Percentiles rank a stretch among this genome's conserved stretches.
Conservation (phyloP, 2,329 filamentous ascomycete species). For the Hypoxylon sp. region DNA sequence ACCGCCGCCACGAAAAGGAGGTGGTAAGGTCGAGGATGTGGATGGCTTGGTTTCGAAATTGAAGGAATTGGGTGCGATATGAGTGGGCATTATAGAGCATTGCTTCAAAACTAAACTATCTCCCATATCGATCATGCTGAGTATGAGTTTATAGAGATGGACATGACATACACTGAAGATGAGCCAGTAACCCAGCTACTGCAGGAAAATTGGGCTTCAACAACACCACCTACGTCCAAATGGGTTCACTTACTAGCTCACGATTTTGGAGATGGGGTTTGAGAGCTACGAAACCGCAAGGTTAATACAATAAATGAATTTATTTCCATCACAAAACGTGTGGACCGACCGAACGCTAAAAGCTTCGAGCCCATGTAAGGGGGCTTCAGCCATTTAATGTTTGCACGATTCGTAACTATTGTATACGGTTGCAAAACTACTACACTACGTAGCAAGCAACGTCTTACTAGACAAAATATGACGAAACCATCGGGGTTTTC, state of each 20-base stretch:
- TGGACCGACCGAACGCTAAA: background rate
- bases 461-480: slow-evolving; percentile 19
- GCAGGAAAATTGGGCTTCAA: no score
- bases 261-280: background rate
- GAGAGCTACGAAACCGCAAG: slow-evolving; percentile 11
- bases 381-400: background rate
- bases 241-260: background rate
- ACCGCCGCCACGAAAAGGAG: slow-evolving; percentile 88
- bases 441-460: slow-evolving; percentile 5
- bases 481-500: slow-evolving; percentile 12
- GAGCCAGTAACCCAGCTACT: slow-evolving; percentile 6
- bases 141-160: background rate
- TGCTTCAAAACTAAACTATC: background rate
- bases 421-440: background rate
- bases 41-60: slow-evolving; percentile 93
- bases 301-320: slow-evolving; percentile 33
- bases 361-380: background rate
- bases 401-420: background rate
- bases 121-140: background rate
- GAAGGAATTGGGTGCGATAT: slow-evolving; percentile 95
- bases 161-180: background rate
- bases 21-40: slow-evolving; percentile 97
- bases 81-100: slow-evolving; percentile 14
- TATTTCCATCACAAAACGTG: background rate
- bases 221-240: background rate